These are phyloP conservation scores for Cladosporium austrohemisphaericum DNA, from an alignment of 2,329 filamentous ascomycete species.

Conservation along the genomic window DNA sequence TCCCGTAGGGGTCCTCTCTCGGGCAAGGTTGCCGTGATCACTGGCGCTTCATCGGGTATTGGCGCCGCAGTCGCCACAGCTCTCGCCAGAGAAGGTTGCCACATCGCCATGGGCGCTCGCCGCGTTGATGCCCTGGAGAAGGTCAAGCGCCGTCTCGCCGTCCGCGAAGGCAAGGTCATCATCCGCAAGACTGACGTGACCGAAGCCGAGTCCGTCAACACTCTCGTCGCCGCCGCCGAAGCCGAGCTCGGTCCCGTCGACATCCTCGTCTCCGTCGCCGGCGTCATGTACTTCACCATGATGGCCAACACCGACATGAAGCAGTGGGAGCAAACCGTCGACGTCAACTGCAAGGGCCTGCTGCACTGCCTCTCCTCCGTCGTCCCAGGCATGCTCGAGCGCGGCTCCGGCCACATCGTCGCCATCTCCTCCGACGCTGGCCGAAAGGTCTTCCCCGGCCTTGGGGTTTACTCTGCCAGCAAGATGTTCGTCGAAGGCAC, in stretches of 20 bases:
- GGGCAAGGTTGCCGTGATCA: conserved; percentile 71
- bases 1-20: conserved; percentile 57
- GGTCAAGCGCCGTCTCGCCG: conserved; percentile 59
- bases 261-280: conserved; percentile 74
- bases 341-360: conserved; percentile 82
- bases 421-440: conserved; percentile 80
- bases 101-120: conserved; percentile 69
- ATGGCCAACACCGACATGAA: conserved; percentile 72
- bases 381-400: conserved; percentile 67
- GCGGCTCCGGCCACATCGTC: conserved; percentile 68
- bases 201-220: conserved; percentile 60
- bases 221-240: conserved; percentile 57
- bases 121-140: conserved; percentile 65
- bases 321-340: conserved; percentile 77
- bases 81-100: conserved; percentile 66
- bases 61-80: conserved; percentile 69
- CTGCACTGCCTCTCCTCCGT: conserved; percentile 67
- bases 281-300: conserved; percentile 87
- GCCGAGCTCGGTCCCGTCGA: conserved; percentile 68
- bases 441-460: conserved; percentile 74
- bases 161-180: conserved; percentile 61
- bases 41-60: conserved; percentile 75
- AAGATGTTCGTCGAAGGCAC: conserved; percentile 85
- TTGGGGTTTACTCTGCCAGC: conserved; percentile 77
- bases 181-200: conserved; percentile 71